phyloP scores from a whole-genome alignment of 2,329 filamentous ascomycete species.

The Didymella sp. region DNA sequence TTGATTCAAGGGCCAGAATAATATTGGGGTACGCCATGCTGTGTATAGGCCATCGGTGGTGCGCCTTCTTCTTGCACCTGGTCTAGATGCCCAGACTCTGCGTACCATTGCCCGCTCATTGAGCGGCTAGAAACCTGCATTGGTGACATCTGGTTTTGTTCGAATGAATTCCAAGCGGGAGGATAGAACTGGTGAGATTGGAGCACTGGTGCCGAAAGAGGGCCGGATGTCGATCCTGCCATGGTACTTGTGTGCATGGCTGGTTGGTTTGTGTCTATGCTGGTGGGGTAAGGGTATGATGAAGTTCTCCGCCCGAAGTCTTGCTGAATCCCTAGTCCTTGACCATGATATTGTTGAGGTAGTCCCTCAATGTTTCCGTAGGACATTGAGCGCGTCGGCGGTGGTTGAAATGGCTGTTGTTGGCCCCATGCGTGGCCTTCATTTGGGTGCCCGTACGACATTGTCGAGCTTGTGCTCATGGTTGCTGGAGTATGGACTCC shows the following conservation, averaged over 20 bases:
- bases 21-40: slow-evolving; percentile 38
- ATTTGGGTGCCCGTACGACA: slow-evolving; percentile 42
- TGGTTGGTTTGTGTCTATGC: slow-evolving; percentile 43
- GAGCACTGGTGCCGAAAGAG: slow-evolving; percentile 46
- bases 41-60: slow-evolving; percentile 39
- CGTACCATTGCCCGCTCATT: slow-evolving; percentile 48
- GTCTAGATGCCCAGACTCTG: slow-evolving; percentile 41
- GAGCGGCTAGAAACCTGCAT: slow-evolving; percentile 41
- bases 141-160: slow-evolving; percentile 34
- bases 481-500: slow-evolving; percentile 45
- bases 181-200: slow-evolving; percentile 43
- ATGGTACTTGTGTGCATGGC: slow-evolving; percentile 36
- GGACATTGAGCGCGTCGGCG: slow-evolving; percentile 49
- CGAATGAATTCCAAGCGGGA: slow-evolving; percentile 43
- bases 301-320: slow-evolving; percentile 45
- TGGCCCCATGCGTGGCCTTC: slow-evolving; percentile 41
- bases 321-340: slow-evolving; percentile 42
- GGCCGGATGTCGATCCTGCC: slow-evolving; percentile 36
- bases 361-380: slow-evolving; percentile 50
- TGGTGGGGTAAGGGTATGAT: slow-evolving; percentile 44
- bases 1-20: slow-evolving; percentile 35
- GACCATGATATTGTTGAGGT: slow-evolving; percentile 41
- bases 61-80: slow-evolving; percentile 48
- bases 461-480: slow-evolving; percentile 47
- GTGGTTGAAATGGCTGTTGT: slow-evolving; percentile 39